Conservation (phyloP, 1,284 basidiomycete genomes). For the Melanopsichium pennsylvanicum region DNA sequence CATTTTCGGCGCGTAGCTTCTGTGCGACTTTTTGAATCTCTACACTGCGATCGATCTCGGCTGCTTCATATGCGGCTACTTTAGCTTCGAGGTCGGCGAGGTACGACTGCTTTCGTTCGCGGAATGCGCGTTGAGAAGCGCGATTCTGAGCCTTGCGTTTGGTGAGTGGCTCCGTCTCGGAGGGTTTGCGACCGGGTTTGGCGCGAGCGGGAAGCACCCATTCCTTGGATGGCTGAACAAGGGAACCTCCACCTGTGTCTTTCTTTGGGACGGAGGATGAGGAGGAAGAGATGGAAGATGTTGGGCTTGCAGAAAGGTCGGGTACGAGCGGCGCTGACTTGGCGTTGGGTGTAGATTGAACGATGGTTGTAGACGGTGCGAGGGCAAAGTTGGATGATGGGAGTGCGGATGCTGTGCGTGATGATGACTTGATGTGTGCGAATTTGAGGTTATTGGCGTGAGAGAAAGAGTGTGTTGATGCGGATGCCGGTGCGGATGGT, state of each 20-base stretch:
- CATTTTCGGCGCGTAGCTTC: conserved; percentile 53
- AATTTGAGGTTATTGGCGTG: too few relatives aligned
- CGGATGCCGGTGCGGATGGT: conserved; percentile 1
- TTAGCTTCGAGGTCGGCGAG: conserved; percentile 56
- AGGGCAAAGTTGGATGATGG: too few relatives aligned
- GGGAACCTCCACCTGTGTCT: conserved; percentile 13
- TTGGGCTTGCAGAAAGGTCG: neutral
- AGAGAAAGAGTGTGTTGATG: too few relatives aligned
- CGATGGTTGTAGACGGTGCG: too few relatives aligned
- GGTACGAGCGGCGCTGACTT: conserved; percentile 4
- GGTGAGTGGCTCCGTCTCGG: conserved; percentile 58
- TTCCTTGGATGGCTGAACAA: conserved; percentile 58
- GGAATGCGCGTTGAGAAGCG: conserved; percentile 59
- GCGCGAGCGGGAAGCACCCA: conserved; percentile 64
- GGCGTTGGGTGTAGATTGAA: neutral
- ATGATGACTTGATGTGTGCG: too few relatives aligned
- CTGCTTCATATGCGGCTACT: conserved; percentile 58
- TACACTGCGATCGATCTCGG: conserved; percentile 55
- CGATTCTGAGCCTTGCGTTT: conserved; percentile 64
- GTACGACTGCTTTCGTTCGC: conserved; percentile 58
- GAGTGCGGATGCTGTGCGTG: too few relatives aligned
- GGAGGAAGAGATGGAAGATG: neutral
- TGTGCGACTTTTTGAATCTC: conserved; percentile 61
- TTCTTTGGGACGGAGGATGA: conserved; percentile 12
- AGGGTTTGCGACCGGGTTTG: conserved; percentile 65